Percentiles rank a stretch among this genome's conserved stretches.
Evolutionary conservation across 305 asterid genomes (phyloP).

Genomic region (Solanum hybrid): DNA sequence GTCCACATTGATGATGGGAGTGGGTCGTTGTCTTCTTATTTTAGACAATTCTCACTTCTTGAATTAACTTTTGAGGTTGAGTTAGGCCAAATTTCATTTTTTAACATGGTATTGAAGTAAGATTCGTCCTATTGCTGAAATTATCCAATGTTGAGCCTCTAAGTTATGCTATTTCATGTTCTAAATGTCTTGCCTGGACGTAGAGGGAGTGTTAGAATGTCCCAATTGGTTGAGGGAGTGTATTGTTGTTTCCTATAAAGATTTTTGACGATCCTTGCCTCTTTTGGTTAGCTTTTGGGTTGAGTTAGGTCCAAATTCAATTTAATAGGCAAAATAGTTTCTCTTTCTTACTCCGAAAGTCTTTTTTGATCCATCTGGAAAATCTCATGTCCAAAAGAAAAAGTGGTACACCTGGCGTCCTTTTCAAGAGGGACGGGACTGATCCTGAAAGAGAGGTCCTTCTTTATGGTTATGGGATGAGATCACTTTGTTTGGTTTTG

Average conservation of each 20-base stretch:
- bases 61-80: not conserved
- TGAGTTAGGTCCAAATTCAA: not conserved
- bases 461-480: not conserved
- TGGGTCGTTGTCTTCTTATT: slow-evolving; percentile 1
- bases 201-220: not conserved
- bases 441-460: not conserved
- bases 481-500: not conserved
- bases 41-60: not conserved
- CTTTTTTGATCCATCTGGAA: not conserved
- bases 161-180: not conserved
- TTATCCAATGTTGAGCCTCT: not conserved
- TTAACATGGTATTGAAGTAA: not conserved
- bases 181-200: not conserved
- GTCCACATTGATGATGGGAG: not conserved
- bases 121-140: not conserved
- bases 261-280: not conserved
- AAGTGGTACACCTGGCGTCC: not conserved
- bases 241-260: not conserved
- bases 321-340: not conserved
- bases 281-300: not conserved
- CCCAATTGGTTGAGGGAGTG: not conserved
- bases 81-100: not conserved
- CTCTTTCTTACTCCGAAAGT: not conserved
- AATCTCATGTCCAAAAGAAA: not conserved
- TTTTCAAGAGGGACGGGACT: not conserved